These are phyloP conservation scores for Lentinula boryana DNA, from an alignment of 768 basidiomycete species.

Conservation along the genomic window DNA sequence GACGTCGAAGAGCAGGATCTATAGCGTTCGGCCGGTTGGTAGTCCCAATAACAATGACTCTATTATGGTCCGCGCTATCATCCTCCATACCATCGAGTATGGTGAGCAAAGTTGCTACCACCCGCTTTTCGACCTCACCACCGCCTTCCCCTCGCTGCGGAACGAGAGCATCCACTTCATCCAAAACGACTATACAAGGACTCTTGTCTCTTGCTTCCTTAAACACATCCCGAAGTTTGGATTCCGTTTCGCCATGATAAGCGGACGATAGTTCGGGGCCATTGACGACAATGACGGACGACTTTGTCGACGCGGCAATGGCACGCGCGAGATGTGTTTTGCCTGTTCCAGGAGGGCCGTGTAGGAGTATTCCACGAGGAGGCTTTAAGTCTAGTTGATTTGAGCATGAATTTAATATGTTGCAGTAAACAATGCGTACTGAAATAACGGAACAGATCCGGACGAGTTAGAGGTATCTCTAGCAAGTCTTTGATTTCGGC, in stretches of 20 bases:
- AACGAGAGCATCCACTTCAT: constrained; percentile 94
- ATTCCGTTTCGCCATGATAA: constrained; percentile 96
- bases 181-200: constrained; percentile 91
- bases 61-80: constrained; percentile 34
- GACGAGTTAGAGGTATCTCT: constrained; percentile 80
- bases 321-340: constrained; percentile 96
- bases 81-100: constrained; percentile 88
- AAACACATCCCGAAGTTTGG: constrained; percentile 85
- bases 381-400: constrained; percentile 71
- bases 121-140: constrained; percentile 92
- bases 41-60: constrained; percentile 93
- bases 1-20: constrained; percentile 85
- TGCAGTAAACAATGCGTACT: constrained; percentile 31
- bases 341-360: constrained; percentile 96
- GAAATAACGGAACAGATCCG: constrained; percentile 74
- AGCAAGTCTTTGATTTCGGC: constrained; percentile 78
- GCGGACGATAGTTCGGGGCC: constrained; percentile 94
- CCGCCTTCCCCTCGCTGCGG: constrained; percentile 86
- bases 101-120: constrained; percentile 92
- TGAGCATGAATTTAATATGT: background rate
- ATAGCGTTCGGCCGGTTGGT: constrained; percentile 95
- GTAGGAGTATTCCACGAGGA: constrained; percentile 89
- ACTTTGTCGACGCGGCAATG: constrained; percentile 81
- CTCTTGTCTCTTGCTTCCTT: constrained; percentile 72
- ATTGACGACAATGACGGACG: constrained; percentile 89